Evolutionary conservation across 345 rosid species (phyloP), one percentile per base, ranked within the genome.

Genomic region (Lepidium didymum): DNA sequence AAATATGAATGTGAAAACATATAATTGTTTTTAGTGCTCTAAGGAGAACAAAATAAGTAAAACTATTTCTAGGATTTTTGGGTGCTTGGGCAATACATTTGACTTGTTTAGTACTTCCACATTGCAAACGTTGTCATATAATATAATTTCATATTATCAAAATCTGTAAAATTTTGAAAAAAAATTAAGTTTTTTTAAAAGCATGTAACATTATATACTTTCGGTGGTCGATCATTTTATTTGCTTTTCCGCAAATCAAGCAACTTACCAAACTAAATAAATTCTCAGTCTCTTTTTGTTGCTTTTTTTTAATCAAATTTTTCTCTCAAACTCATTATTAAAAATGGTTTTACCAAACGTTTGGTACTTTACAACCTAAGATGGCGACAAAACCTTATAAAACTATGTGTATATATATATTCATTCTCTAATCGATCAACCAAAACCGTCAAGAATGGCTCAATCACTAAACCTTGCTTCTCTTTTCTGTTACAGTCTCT

Each of bases 241-340:
- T 23, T 62, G 56, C 69, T 70, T 70, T 70, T 14, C 75, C 69
- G 56, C 49, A 15, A 62, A 70, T 70, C 62, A 70, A 61, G 75
- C 13, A 62, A 33, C n/a, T n/a, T n/a, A n/a, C 46, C 36, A 42
- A 70, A 52, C 40, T 33, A 70, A 51, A 18, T 1, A 52, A 42
- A 41, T 44, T 23, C n/a, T 49, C 4, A 8, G 10, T 47, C n/a
- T 49, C 21, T 38, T 50, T 59, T 31, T 6, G 25, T 52, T 15
- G 55, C 74, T 38, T 60, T 29, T 69, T 29, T 69, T 12, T 60
- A 35, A n/a, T 51, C 9, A 34, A 1, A 5, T 37, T 29, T 43
- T 35, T 43, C 11, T 19, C 23, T 31, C 36, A 55, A 55, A 43
- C 36, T 55, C 55, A 55, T 55, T 25, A 21, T 56, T 5, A 3